phyloP scores from a whole-genome alignment of 768 basidiomycete species.

The Agaricus subrufescens region DNA sequence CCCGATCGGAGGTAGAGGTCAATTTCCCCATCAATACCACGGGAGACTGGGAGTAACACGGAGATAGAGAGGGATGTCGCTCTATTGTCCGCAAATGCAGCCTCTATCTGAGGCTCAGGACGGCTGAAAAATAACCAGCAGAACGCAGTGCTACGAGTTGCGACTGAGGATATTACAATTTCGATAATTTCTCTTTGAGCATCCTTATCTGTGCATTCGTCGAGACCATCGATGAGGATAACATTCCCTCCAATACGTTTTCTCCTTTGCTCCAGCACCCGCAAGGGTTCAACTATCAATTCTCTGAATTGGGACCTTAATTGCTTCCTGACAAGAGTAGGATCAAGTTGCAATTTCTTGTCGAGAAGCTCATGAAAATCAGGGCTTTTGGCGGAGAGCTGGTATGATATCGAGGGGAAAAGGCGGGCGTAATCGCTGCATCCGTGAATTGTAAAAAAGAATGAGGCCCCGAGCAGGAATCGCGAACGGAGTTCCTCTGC shows the following conservation, averaged over 20 bases:
- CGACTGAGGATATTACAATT: not conserved
- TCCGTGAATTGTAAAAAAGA: slow-evolving; percentile 7
- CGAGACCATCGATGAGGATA: slow-evolving; percentile 1
- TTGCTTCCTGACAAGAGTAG: not conserved
- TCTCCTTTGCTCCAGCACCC: not conserved
- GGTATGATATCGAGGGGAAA: slow-evolving; percentile 6
- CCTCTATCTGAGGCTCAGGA: not conserved
- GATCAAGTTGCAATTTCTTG: not conserved
- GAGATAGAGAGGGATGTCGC: not conserved
- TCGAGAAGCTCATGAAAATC: not conserved
- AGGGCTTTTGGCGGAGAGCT: not conserved
- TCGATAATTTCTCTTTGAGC: not conserved
- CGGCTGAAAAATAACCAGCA: slow-evolving; percentile 1
- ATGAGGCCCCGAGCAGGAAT: slow-evolving; percentile 1
- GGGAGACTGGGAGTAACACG: not conserved
- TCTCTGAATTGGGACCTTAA: not conserved
- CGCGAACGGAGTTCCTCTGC: not conserved
- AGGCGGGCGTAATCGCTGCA: not conserved
- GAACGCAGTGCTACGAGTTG: not conserved
- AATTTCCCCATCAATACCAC: no score
- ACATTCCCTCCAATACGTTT: not conserved
- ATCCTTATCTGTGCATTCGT: not conserved
- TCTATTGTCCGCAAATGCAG: not conserved
- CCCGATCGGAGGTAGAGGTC: no score
- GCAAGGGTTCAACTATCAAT: not conserved